Evolutionary conservation across 768 basidiomycete genomes (phyloP), one percentile per base, ranked within the genome.

Genomic region (Leccinum uliginosum): DNA sequence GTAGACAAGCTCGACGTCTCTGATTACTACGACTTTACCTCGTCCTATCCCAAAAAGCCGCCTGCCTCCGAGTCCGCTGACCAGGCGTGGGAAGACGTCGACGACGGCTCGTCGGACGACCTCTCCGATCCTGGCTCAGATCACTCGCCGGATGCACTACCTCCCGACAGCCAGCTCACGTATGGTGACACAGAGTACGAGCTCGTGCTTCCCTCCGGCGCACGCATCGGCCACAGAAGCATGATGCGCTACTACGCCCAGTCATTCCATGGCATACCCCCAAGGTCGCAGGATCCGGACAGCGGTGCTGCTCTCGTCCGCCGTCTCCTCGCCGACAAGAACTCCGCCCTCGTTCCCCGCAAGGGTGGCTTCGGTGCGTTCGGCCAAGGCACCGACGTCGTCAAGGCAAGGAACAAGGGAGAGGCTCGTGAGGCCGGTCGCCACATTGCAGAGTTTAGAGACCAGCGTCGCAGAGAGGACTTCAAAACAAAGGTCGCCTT

Each of bases 391-490:
- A 86, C 82, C 8, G 83, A 92, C 30, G 88, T 94, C 10, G 82
- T 98, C 59, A 91, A 87, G 70, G 96, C 93, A 21, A 80, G 93
- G 51, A 98, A 98, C 75, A 81, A 80, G n/a, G 97, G 97, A 2
- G 96, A 98, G 75, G 97, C 97, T 14, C 82, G 83, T 61, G 89
- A 98, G 71, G 96, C 96, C 21, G 92, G 87, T 14, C 81, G 91
- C 47, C 91, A 95, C 72, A 81, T 91, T 1, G 78, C 85, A 54
- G 89, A 93, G 66, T 90, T 89, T 75, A 79, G 88, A 59, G 95
- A 97, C 68, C 85, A 89, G 68, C 83, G 77, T 64, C 78, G 83
- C 51, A 80, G 82, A 58, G 89, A 96, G 67, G 83, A 87, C 34
- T 93, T 93, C 80, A 92, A 86, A 75, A 93, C 92, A 6, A 84